Evolutionary conservation across 2,329 filamentous ascomycete genomes (phyloP), one percentile per base, ranked within the genome.

Genomic region (Onygena corvina): DNA sequence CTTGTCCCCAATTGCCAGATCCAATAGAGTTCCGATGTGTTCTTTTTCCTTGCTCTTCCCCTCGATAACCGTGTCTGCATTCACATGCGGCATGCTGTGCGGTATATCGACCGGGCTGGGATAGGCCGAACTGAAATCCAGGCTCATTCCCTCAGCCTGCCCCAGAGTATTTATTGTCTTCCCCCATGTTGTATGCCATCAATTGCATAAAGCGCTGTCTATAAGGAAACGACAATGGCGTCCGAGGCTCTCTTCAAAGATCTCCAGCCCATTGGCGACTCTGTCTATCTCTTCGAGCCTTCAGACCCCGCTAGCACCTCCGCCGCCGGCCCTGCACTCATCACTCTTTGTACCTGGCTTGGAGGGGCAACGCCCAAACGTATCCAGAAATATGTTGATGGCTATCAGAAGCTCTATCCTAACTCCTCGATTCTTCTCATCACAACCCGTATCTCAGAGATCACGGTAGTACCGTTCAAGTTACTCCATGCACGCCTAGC

Each of bases 281-380:
- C 11, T 33, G 14, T 33, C 30, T 33, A 33, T 33, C 30, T 33
- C 30, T 33, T 33, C 30, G 30, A 33, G 14, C 30, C 30, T 33
- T n/a, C 30, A 4, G 11, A n/a, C 4, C 5, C 12, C 18, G 18
- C 27, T 25, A 29, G 21, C 9, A 27, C 14, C 7, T n/a, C 29
- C 46, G 49, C 33, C 33, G 27, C 50, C 3, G 29, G 50, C 6
- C 55, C 57, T 9, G 50, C 54, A 14, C 48, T 61, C 33, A 52
- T 60, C 14, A 57, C 59, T 23, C 52, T 61, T 11, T 60, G 58
- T 34, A 59, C 57, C 20, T 60, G 58, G 58, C 50, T 59, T 1
- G 59, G 59, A 23, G 59, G 58, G n/a, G 57, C 59, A 23, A 60
- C 54, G 2, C 58, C 58, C 12, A 55, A 54, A 21, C 55, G 58